Percentiles rank a stretch among this genome's conserved stretches.
These are phyloP conservation scores for Arthrinium puccinioides DNA, from an alignment of 2,329 filamentous ascomycete genomes.

Conservation along the genomic window DNA sequence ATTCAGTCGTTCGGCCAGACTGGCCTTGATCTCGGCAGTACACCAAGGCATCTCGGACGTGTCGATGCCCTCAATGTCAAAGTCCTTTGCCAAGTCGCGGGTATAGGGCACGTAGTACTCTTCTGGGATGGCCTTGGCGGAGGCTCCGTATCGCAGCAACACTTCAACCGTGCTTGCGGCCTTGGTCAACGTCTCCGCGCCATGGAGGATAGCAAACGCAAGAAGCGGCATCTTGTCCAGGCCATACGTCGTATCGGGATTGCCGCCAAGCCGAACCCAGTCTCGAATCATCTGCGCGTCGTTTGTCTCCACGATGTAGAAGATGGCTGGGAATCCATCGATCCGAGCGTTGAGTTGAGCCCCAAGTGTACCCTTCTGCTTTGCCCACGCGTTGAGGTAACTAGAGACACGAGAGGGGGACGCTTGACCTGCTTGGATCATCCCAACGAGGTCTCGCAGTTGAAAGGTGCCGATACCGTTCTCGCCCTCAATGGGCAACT, in stretches of 20 bases:
- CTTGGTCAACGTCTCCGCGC: conserved; percentile 3
- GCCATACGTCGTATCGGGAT: conserved; percentile 10
- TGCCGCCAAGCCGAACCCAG: conserved; percentile 14
- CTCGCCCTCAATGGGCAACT: neutral
- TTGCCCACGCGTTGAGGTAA: conserved; percentile 7
- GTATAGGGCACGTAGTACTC: conserved; percentile 12
- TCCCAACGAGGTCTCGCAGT: neutral
- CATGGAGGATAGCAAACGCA: conserved; percentile 12
- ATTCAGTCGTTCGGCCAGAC: conserved; percentile 7
- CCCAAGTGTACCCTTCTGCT: neutral
- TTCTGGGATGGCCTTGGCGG: conserved; percentile 8
- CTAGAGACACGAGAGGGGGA: conserved; percentile 1
- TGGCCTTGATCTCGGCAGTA: conserved; percentile 3
- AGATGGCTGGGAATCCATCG: conserved; percentile 12
- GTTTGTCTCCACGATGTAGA: conserved; percentile 14
- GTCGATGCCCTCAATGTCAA: conserved; percentile 4
- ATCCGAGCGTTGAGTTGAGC: conserved; percentile 10
- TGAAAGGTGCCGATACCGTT: neutral
- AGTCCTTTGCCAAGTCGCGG: conserved; percentile 6
- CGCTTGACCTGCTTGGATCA: neutral
- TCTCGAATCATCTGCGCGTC: conserved; percentile 9
- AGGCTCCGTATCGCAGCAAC: conserved; percentile 12
- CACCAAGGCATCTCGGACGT: conserved; percentile 13
- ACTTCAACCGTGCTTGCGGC: conserved; percentile 7
- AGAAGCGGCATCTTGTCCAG: conserved; percentile 9